Percentiles rank a stretch among this genome's conserved stretches.
phyloP scores from a whole-genome alignment of 2,329 filamentous ascomycete species.

The Tolypocladium paradoxum region DNA sequence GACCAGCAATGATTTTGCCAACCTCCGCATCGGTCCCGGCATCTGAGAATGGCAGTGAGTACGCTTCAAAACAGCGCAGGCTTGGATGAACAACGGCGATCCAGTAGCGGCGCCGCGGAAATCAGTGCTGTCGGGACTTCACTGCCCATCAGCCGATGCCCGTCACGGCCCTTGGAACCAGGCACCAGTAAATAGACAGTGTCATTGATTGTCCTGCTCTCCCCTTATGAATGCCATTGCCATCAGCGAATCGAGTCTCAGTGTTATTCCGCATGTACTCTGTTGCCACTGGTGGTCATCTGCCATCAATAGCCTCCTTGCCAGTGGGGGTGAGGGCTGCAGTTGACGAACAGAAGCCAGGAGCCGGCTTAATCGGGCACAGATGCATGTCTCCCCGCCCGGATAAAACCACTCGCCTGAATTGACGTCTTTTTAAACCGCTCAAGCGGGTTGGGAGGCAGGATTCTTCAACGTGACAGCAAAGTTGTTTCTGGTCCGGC shows the following conservation, averaged over 20 bases:
- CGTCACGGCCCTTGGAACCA: background rate
- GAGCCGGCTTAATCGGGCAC: background rate
- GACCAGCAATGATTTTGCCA: background rate
- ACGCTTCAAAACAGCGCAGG: background rate
- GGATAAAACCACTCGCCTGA: background rate
- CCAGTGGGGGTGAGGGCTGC: background rate
- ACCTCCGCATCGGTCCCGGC: background rate
- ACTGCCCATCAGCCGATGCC: background rate
- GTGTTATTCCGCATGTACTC: background rate
- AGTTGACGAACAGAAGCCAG: background rate
- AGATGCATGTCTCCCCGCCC: background rate
- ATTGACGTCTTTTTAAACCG: background rate
- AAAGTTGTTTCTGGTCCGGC: slow-evolving; percentile 79
- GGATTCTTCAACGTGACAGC: slow-evolving; percentile 52
- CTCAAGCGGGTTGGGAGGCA: background rate
- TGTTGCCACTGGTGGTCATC: background rate
- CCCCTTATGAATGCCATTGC: background rate
- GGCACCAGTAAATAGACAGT: background rate
- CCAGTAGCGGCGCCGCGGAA: background rate
- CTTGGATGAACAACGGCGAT: background rate
- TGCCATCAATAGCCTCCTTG: background rate
- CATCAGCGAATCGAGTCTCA: background rate
- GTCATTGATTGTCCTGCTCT: background rate
- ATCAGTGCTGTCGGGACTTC: background rate
- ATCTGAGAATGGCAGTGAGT: background rate